phyloP scores from a whole-genome alignment of 495 filamentous ascomycete species.

The Acidomyces sp. region DNA sequence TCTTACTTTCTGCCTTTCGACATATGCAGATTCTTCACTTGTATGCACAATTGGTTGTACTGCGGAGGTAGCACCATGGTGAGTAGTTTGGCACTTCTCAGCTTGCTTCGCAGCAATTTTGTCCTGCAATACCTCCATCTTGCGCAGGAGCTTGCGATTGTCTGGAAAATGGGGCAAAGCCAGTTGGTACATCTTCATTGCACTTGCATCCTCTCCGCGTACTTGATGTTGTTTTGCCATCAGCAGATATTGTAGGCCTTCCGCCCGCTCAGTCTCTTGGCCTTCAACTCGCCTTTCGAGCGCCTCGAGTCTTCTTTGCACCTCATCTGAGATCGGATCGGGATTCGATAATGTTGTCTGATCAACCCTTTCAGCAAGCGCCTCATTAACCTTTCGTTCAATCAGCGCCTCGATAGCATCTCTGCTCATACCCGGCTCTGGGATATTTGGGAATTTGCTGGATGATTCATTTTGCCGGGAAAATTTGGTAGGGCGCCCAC shows the following conservation, averaged over 20 bases:
- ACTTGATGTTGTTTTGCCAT: slow-evolving; percentile 88
- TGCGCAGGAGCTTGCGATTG: slow-evolving; percentile 64
- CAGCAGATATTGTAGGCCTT: slow-evolving; percentile 70
- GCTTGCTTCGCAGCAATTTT: slow-evolving; percentile 40
- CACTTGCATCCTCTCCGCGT: slow-evolving; percentile 61
- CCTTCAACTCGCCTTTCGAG: slow-evolving; percentile 73
- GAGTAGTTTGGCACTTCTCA: slow-evolving; percentile 8
- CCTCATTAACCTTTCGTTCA: slow-evolving; percentile 78
- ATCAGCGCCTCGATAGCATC: slow-evolving; percentile 66
- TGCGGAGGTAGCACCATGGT: not conserved
- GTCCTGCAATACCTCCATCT: slow-evolving; percentile 58
- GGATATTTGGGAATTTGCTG: slow-evolving; percentile 24
- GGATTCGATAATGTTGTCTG: slow-evolving; percentile 5
- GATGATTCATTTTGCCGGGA: slow-evolving; percentile 21
- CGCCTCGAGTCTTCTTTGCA: slow-evolving; percentile 61
- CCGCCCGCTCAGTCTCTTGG: slow-evolving; percentile 49
- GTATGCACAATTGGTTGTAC: not conserved
- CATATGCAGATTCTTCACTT: not conserved
- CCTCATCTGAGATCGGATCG: slow-evolving; percentile 12
- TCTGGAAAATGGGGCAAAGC: slow-evolving; percentile 76
- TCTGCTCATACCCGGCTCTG: slow-evolving; percentile 42
- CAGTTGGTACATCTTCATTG: slow-evolving; percentile 73
- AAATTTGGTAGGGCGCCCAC: slow-evolving; percentile 24
- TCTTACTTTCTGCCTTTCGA: not conserved
- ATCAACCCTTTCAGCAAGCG: slow-evolving; percentile 54